Conservation (phyloP, 805 yeast genomes). For the Candida yuanshanica region DNA sequence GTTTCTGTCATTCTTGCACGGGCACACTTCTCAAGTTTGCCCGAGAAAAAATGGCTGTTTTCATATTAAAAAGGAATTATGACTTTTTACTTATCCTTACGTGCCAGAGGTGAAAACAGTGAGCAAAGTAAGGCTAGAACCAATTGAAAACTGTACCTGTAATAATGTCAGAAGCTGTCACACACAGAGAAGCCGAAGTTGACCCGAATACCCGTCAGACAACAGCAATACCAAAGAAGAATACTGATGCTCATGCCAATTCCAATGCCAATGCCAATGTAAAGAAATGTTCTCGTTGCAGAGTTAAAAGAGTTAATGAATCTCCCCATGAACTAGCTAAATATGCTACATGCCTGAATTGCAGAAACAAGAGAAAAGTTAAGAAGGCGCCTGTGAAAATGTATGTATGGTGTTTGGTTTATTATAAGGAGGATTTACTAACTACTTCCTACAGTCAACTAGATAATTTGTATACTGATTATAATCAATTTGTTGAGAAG, state of each 20-base stretch:
- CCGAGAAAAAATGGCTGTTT: conserved; percentile 7
- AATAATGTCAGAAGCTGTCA: not conserved
- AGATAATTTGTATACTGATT: conserved; percentile 29
- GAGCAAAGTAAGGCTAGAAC: too few species aligned
- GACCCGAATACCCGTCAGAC: not conserved
- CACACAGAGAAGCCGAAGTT: not conserved
- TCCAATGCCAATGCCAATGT: conserved; percentile 6
- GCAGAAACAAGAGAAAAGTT: conserved; percentile 36
- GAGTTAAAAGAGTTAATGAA: conserved; percentile 34
- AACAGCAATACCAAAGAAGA: too few species aligned
- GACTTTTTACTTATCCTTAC: not conserved
- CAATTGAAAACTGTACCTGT: not conserved
- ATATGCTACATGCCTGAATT: conserved; percentile 37
- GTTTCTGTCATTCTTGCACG: not conserved
- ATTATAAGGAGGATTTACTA: not conserved
- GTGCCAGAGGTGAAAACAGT: not conserved
- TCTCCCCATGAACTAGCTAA: conserved; percentile 27
- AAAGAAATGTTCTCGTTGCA: conserved; percentile 39
- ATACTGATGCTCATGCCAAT: too few species aligned
- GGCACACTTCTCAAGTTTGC: not conserved
- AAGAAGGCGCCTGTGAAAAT: conserved; percentile 13
- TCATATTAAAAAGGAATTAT: too few species aligned
- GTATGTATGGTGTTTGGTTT: conserved; percentile 1
- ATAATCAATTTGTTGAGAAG: conserved; percentile 27
- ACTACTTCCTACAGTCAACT: not conserved